These are phyloP conservation scores for Acanthamoeba royreba DNA, from an alignment of 208 protist species.

Conservation along the genomic window DNA sequence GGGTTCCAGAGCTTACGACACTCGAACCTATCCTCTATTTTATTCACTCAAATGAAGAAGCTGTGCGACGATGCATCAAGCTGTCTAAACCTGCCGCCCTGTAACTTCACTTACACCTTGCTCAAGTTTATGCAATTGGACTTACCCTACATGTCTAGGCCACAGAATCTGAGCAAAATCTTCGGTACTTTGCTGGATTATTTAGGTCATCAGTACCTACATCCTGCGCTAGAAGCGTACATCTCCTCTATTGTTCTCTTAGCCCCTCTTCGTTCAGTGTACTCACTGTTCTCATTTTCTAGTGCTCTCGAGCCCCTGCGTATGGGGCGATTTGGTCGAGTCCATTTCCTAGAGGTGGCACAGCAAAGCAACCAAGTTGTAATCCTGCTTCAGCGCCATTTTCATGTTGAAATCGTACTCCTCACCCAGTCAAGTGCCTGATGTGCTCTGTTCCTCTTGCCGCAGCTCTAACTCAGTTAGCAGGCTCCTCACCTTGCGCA, in stretches of 20 bases:
- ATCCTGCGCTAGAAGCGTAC: slow-evolving; percentile 7
- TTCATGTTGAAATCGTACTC: slow-evolving; percentile 14
- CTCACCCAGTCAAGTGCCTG: background rate
- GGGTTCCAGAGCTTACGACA: background rate
- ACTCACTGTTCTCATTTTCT: background rate
- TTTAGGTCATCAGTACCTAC: background rate
- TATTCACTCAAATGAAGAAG: background rate
- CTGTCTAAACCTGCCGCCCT: background rate
- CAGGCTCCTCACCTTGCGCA: background rate
- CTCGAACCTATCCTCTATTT: slow-evolving; percentile 2
- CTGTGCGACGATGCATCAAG: background rate
- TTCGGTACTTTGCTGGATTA: slow-evolving; percentile 17
- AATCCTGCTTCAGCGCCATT: slow-evolving; percentile 33
- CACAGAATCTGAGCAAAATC: background rate
- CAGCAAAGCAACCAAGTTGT: slow-evolving; percentile 34
- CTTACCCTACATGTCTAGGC: background rate
- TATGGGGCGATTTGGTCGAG: background rate
- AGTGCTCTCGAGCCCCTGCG: background rate
- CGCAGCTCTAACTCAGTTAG: background rate
- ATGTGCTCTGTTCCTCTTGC: background rate
- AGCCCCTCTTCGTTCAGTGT: background rate
- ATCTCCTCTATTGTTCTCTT: too few species aligned
- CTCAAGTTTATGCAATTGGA: background rate
- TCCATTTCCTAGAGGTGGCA: background rate
- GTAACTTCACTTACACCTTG: too few species aligned